Conservation (phyloP, 1,284 basidiomycete species). For the Volvariella volvacea region DNA sequence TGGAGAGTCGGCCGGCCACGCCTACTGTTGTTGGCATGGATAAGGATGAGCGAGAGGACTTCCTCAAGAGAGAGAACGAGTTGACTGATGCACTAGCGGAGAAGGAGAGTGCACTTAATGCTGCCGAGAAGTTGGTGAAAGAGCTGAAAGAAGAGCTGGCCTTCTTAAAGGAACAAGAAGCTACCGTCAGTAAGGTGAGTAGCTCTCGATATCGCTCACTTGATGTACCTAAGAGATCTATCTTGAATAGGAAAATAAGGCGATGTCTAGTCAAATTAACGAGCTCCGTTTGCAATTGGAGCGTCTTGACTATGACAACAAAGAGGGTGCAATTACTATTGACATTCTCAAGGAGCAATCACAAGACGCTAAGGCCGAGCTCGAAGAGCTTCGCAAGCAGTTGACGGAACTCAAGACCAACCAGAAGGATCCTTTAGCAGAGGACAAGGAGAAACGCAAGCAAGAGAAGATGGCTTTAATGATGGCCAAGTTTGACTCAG, state of each 20-base stretch:
- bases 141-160: constrained; percentile 82
- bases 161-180: constrained; percentile 91
- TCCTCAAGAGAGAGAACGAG: constrained; percentile 95
- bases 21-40: constrained; percentile 83
- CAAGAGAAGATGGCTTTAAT: constrained; percentile 99
- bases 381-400: constrained; percentile 86
- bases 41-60: constrained; percentile 97
- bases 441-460: constrained; percentile 98
- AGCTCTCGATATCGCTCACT: constrained; percentile 3
- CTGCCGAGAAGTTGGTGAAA: constrained; percentile 75
- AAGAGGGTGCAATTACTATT: constrained; percentile 91
- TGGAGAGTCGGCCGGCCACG: constrained; percentile 80
- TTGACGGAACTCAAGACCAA: constrained; percentile 74
- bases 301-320: constrained; percentile 91
- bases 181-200: constrained; percentile 63
- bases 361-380: constrained; percentile 78
- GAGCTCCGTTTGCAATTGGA: constrained; percentile 91
- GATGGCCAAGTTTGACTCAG: constrained; percentile 98
- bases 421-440: constrained; percentile 81
- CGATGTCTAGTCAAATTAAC: constrained; percentile 85
- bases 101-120: constrained; percentile 73
- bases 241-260: constrained; percentile 75
- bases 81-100: constrained; percentile 91
- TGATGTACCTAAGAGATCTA: constrained; percentile 5
- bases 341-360: constrained; percentile 97